Conservation (phyloP, 2,329 filamentous ascomycete species). For the Apiospora aurea region DNA sequence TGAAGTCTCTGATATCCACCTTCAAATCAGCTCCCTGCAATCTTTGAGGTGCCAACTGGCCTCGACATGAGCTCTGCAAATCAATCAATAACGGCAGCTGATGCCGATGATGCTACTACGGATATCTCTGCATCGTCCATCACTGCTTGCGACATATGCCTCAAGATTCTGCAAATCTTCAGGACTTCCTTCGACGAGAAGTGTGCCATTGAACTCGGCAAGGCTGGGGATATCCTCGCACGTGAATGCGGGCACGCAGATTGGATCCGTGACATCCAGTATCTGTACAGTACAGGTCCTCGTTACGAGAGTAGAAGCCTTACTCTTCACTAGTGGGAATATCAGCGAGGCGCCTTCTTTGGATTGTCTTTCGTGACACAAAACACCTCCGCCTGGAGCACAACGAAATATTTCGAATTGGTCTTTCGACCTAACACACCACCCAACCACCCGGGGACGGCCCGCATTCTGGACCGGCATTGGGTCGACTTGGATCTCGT, state of each 20-base stretch:
- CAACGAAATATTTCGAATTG: neutral
- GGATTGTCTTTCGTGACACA: too few relatives aligned
- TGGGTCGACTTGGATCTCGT: neutral
- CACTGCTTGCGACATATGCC: neutral
- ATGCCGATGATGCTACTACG: neutral
- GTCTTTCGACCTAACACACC: neutral
- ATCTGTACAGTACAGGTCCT: too few relatives aligned
- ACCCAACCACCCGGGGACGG: neutral
- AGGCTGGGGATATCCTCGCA: neutral
- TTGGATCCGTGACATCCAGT: neutral
- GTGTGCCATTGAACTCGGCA: neutral
- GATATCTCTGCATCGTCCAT: neutral
- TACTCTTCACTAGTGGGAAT: too few relatives aligned
- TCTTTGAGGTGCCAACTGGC: too few relatives aligned
- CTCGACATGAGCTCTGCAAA: neutral
- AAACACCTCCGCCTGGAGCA: too few relatives aligned
- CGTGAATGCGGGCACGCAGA: neutral
- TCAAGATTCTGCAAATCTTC: neutral
- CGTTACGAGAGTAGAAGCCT: too few relatives aligned
- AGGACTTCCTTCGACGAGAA: neutral
- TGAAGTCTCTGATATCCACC: too few relatives aligned
- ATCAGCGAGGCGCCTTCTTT: too few relatives aligned
- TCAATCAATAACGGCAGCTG: too few relatives aligned
- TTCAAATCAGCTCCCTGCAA: too few relatives aligned
- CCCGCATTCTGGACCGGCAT: neutral